A percentile compares a stretch with the other conserved stretches of the same genome.
Conservation (phyloP, 2,329 filamentous ascomycete genomes). For the Monosporascus sp. region DNA sequence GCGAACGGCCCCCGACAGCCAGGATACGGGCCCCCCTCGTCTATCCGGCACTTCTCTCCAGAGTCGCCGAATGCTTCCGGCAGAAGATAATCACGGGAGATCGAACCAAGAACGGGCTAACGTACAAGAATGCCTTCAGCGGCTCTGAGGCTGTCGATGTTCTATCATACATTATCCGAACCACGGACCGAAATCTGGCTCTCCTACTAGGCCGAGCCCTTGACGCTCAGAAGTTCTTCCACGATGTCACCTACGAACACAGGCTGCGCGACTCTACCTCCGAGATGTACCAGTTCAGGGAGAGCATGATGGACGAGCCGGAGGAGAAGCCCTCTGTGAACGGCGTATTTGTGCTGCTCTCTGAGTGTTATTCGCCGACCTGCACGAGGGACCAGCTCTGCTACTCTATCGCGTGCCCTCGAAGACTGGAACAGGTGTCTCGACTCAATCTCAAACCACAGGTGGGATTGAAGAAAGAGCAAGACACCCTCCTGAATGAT, state of each 20-base stretch:
- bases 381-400: constrained; percentile 93
- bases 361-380: constrained; percentile 96
- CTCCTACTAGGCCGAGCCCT: constrained; percentile 84
- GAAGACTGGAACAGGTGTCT: constrained; percentile 90
- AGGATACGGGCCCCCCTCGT: constrained; percentile 75
- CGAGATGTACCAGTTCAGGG: constrained; percentile 95
- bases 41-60: constrained; percentile 89
- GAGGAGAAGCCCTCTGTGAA: constrained; percentile 73
- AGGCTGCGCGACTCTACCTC: constrained; percentile 86
- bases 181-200: constrained; percentile 90
- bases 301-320: constrained; percentile 81
- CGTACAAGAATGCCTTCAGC: constrained; percentile 96
- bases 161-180: constrained; percentile 94
- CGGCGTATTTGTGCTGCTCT: constrained; percentile 91
- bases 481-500: constrained; percentile 57
- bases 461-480: constrained; percentile 70
- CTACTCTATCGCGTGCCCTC: constrained; percentile 95
- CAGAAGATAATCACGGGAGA: constrained; percentile 83
- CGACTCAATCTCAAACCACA: constrained; percentile 89
- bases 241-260: constrained; percentile 98
- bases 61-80: constrained; percentile 86
- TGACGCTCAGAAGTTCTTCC: constrained; percentile 98
- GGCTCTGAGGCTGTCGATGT: constrained; percentile 94
- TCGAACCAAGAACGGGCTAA: constrained; percentile 90
- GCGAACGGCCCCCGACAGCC: constrained; percentile 52